A percentile compares a stretch with the other conserved stretches of the same genome.
phyloP scores from a whole-genome alignment of 2,329 filamentous ascomycete species.

The Ceratocystis albifundus region DNA sequence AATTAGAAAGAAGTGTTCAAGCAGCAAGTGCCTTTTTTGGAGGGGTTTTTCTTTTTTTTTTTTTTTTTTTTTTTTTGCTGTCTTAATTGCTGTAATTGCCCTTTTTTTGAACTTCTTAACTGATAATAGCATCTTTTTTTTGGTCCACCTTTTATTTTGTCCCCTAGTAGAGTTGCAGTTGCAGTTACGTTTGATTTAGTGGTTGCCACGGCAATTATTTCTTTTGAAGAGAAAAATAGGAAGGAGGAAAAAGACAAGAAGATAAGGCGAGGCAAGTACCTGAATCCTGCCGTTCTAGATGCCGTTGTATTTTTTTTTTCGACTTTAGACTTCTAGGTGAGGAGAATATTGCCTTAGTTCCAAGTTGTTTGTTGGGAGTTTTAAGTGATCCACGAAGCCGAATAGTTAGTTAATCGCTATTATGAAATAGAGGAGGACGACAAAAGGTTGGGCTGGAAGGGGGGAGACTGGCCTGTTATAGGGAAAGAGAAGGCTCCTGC shows the following conservation, averaged over 20 bases:
- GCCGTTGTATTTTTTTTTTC: not conserved
- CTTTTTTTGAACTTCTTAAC: not conserved
- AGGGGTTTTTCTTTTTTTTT: too few species aligned
- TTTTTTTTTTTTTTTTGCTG: too few species aligned
- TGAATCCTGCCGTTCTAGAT: slow-evolving; percentile 8
- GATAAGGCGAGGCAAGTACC: not conserved
- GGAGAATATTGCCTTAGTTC: too few species aligned
- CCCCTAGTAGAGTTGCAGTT: too few species aligned
- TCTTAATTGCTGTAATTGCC: not conserved
- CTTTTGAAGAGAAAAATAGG: not conserved
- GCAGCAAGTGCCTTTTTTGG: not conserved
- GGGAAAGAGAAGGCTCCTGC: not conserved
- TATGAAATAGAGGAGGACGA: too few species aligned
- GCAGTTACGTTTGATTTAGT: not conserved
- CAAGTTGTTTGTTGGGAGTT: too few species aligned
- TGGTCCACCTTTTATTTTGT: not conserved
- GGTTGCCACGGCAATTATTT: not conserved
- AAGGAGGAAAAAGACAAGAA: not conserved
- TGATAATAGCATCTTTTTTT: not conserved
- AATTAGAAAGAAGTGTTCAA: too few species aligned
- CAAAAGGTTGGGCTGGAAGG: too few species aligned
- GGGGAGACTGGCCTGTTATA: too few species aligned
- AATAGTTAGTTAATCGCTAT: too few species aligned
- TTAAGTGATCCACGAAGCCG: too few species aligned
- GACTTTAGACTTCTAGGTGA: not conserved